phyloP scores from a whole-genome alignment of 2,329 filamentous ascomycete species.

The Thelonectria discophora region DNA sequence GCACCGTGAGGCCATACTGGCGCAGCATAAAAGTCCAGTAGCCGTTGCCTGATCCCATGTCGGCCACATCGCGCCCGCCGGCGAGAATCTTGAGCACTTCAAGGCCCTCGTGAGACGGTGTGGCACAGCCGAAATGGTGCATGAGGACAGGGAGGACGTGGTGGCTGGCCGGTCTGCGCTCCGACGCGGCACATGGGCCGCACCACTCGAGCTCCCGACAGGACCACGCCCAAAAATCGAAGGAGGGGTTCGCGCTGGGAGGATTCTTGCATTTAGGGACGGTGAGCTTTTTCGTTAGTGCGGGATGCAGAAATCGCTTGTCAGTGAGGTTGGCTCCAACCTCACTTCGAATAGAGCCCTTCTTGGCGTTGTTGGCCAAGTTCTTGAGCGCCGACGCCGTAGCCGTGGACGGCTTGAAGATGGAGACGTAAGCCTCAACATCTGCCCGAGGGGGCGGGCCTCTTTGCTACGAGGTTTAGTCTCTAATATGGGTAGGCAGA shows the following conservation, averaged over 20 bases:
- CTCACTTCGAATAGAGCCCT: slow-evolving; percentile 66
- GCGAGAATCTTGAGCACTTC: slow-evolving; percentile 66
- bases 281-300: slow-evolving; percentile 49
- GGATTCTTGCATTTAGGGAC: slow-evolving; percentile 58
- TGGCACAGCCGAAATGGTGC: slow-evolving; percentile 80
- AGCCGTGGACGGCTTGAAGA: slow-evolving; percentile 70
- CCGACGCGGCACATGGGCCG: slow-evolving; percentile 64
- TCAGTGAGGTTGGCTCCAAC: slow-evolving; percentile 65
- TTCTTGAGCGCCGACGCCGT: slow-evolving; percentile 70
- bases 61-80: slow-evolving; percentile 64
- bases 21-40: slow-evolving; percentile 81
- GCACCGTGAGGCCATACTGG: slow-evolving; percentile 61
- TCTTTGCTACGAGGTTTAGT: slow-evolving; percentile 43
- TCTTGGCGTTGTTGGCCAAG: slow-evolving; percentile 70
- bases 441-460: slow-evolving; percentile 64
- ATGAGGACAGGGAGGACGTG: slow-evolving; percentile 77
- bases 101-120: slow-evolving; percentile 73
- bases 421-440: slow-evolving; percentile 70
- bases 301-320: slow-evolving; percentile 61
- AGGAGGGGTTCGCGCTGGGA: slow-evolving; percentile 68
- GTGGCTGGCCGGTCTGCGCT: slow-evolving; percentile 65
- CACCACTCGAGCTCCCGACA: slow-evolving; percentile 72
- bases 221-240: slow-evolving; percentile 73
- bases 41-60: slow-evolving; percentile 76
- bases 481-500: not conserved